Conservation (phyloP, 2,329 filamentous ascomycete species). For the Neopestalotiopsis sp. region DNA sequence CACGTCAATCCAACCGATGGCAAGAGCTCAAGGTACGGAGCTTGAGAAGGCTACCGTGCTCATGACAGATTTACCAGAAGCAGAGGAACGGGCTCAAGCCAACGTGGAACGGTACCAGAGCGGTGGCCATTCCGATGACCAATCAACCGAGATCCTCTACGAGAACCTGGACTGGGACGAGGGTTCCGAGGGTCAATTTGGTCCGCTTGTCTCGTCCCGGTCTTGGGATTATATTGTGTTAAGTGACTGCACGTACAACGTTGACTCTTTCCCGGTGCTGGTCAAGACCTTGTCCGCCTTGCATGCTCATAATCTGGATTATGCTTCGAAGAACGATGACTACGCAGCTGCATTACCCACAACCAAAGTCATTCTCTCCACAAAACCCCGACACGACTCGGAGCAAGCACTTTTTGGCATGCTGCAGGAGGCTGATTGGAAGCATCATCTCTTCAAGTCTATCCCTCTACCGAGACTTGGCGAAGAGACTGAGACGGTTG, state of each 20-base stretch:
- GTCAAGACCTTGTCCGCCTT: constrained; percentile 59
- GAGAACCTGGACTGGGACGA: constrained; percentile 65
- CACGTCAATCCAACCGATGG: constrained; percentile 35
- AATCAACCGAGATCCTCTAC: constrained; percentile 44
- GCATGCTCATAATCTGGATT: constrained; percentile 42
- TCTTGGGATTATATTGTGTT: constrained; percentile 60
- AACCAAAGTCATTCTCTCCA: constrained; percentile 58
- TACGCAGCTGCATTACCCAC: not conserved
- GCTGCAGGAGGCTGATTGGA: constrained; percentile 53
- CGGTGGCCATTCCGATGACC: not conserved
- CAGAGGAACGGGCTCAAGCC: constrained; percentile 51
- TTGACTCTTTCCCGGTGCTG: constrained; percentile 59
- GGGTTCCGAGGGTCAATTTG: constrained; percentile 51
- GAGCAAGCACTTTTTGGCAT: constrained; percentile 56
- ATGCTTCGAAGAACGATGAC: constrained; percentile 22
- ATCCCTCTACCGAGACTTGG: constrained; percentile 54
- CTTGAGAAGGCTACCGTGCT: constrained; percentile 40
- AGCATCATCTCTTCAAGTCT: constrained; percentile 43
- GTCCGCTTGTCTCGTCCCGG: constrained; percentile 41
- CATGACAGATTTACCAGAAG: constrained; percentile 62
- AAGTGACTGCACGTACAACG: constrained; percentile 68
- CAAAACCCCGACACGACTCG: constrained; percentile 61
- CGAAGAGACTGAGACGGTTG: constrained; percentile 50
- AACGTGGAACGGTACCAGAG: constrained; percentile 47
- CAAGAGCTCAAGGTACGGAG: constrained; percentile 22